These are phyloP conservation scores for Ogataea neopini DNA, from an alignment of 805 yeast genomes.

Conservation along the genomic window DNA sequence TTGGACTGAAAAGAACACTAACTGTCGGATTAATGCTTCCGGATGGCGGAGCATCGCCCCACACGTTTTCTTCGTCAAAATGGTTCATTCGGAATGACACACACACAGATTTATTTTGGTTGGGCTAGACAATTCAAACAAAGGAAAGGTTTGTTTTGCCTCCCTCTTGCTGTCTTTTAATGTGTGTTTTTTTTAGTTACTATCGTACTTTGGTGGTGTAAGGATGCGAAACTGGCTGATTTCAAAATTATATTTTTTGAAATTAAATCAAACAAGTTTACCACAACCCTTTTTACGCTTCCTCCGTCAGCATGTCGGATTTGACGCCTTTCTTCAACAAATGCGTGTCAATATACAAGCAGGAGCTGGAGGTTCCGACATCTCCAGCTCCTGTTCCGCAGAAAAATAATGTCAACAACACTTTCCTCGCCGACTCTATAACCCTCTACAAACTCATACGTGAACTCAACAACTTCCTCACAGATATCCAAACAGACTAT, in stretches of 20 bases:
- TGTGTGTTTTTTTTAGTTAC: not conserved
- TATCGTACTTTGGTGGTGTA: not conserved
- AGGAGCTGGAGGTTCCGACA: conserved; percentile 8
- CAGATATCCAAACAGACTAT: conserved; percentile 38
- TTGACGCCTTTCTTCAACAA: conserved; percentile 49
- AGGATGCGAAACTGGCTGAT: no score
- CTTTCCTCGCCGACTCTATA: conserved; percentile 42
- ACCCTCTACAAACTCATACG: conserved; percentile 38
- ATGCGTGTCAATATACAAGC: conserved; percentile 46
- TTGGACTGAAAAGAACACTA: conserved; percentile 24
- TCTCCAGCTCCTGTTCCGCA: not conserved
- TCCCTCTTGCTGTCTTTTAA: conserved; percentile 3
- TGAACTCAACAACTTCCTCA: conserved; percentile 36
- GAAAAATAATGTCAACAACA: conserved; percentile 29
- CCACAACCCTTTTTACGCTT: not conserved
- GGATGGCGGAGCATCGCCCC: conserved; percentile 59
- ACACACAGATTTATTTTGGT: no score
- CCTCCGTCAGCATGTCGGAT: conserved; percentile 41
- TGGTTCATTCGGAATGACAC: no score
- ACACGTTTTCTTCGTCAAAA: conserved; percentile 34
- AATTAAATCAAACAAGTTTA: not conserved
- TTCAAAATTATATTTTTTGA: no score
- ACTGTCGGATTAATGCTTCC: conserved; percentile 27
- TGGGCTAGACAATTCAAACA: no score
- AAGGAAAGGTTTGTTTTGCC: not conserved